Conservation (phyloP, 2,329 filamentous ascomycete species). For the Ampelomyces quisqualis region DNA sequence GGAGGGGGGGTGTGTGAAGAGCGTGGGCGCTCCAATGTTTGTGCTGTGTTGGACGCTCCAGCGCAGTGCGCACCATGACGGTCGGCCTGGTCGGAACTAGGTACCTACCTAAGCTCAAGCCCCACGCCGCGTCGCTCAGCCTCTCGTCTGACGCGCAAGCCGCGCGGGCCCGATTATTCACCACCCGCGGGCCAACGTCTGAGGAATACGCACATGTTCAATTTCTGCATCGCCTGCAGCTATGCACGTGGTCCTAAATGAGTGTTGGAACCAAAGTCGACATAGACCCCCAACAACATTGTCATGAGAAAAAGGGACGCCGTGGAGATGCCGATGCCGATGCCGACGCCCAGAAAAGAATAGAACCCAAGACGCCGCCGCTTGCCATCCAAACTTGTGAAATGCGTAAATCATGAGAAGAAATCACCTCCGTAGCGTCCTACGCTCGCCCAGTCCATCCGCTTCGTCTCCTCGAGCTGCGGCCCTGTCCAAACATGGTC, state of each 20-base stretch:
- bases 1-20: constrained; percentile 4
- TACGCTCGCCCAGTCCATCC: constrained; percentile 52
- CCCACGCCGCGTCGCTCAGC: constrained; percentile 19
- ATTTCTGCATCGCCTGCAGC: constrained; percentile 16
- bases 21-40: constrained; percentile 11
- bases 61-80: constrained; percentile 25
- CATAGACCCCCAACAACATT: constrained; percentile 15
- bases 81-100: constrained; percentile 18
- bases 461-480: constrained; percentile 47
- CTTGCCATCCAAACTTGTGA: constrained; percentile 21
- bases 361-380: constrained; percentile 35
- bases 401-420: constrained; percentile 28
- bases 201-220: too few species aligned
- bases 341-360: too few species aligned
- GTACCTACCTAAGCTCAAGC: constrained; percentile 20
- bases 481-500: constrained; percentile 48
- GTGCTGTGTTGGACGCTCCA: constrained; percentile 9
- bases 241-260: constrained; percentile 29
- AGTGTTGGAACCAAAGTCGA: constrained; percentile 25
- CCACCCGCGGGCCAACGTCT: too few species aligned
- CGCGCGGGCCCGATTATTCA: constrained; percentile 7
- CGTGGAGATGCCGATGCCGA: constrained; percentile 36
- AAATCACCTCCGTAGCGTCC: constrained; percentile 52
- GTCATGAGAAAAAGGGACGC: constrained; percentile 22
- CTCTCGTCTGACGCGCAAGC: constrained; percentile 20